phyloP scores from a whole-genome alignment of 2,329 filamentous ascomycete genomes.

The Fusarium albosuccineum region DNA sequence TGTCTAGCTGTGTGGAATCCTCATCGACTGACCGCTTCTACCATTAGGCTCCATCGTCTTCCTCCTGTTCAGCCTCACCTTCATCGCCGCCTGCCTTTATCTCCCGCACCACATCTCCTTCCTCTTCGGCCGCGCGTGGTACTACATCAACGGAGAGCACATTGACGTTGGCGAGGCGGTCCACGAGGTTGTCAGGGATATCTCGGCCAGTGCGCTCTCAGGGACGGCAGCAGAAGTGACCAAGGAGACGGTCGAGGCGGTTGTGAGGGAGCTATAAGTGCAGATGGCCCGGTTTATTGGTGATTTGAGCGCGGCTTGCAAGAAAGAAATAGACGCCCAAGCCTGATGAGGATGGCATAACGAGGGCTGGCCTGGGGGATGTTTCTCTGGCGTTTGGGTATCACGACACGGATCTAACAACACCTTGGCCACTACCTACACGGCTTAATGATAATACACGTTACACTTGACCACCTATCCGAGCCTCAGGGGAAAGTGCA shows the following conservation, averaged over 20 bases:
- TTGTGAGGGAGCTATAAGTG: slow-evolving; percentile 53
- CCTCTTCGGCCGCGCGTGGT: slow-evolving; percentile 88
- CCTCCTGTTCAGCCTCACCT: slow-evolving; percentile 86
- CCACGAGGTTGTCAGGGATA: slow-evolving; percentile 50
- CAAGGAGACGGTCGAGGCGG: slow-evolving; percentile 43
- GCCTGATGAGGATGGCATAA: not conserved
- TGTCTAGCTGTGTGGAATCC: not conserved
- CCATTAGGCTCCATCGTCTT: slow-evolving; percentile 88
- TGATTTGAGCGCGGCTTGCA: not conserved
- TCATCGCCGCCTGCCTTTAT: slow-evolving; percentile 90
- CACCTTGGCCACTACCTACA: slow-evolving; percentile 29
- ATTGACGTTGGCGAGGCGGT: slow-evolving; percentile 59
- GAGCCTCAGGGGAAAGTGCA: not conserved
- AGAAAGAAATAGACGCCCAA: not conserved
- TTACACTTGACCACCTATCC: not conserved
- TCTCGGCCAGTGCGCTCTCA: slow-evolving; percentile 48
- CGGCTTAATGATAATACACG: slow-evolving; percentile 43
- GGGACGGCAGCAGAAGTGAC: slow-evolving; percentile 44
- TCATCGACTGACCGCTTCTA: slow-evolving; percentile 47
- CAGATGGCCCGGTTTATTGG: not conserved
- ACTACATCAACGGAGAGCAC: slow-evolving; percentile 91
- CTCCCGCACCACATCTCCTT: slow-evolving; percentile 90
- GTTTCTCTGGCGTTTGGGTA: slow-evolving; percentile 33
- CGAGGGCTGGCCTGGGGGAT: not conserved
- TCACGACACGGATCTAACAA: slow-evolving; percentile 37